Percentiles rank a stretch among this genome's conserved stretches.
phyloP scores from a whole-genome alignment of 768 basidiomycete genomes.

The Tremella mesenterica region DNA sequence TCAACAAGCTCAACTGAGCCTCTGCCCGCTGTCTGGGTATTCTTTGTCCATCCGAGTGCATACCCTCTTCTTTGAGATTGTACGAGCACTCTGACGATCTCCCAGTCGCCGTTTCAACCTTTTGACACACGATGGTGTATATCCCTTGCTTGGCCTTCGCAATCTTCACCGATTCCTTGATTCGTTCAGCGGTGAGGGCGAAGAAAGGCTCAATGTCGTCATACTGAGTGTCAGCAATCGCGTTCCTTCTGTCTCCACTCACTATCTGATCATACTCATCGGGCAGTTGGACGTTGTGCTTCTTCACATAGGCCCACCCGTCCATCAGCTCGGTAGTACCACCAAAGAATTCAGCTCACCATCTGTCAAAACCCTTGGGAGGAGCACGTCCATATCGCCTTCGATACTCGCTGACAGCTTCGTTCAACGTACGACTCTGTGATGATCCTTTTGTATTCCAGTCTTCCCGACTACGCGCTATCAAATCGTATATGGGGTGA shows the following conservation, averaged over 20 bases:
- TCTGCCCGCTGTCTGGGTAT: constrained; percentile 28
- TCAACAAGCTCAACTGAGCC: constrained; percentile 31
- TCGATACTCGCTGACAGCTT: constrained; percentile 38
- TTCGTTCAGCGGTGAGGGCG: constrained; percentile 19
- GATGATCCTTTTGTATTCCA: constrained; percentile 30
- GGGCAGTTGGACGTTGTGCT: constrained; percentile 28
- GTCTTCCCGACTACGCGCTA: constrained; percentile 17
- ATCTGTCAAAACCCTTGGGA: constrained; percentile 37
- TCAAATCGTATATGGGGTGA: constrained; percentile 38
- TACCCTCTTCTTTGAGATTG: constrained; percentile 20
- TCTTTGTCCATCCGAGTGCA: constrained; percentile 25
- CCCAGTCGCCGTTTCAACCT: no score
- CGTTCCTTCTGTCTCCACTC: constrained; percentile 3
- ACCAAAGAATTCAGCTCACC: constrained; percentile 42
- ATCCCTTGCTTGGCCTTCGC: constrained; percentile 23
- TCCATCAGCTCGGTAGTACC: constrained; percentile 1
- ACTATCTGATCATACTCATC: constrained; percentile 45
- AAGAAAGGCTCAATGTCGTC: constrained; percentile 38
- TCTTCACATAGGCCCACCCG: constrained; percentile 26
- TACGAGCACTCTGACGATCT: constrained; percentile 12
- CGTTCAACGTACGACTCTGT: constrained; percentile 24
- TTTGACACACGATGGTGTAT: constrained; percentile 34
- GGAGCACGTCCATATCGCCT: constrained; percentile 34
- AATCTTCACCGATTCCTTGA: constrained; percentile 17
- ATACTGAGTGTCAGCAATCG: constrained; percentile 14